These are phyloP conservation scores for Salisapilia sapeloensis DNA, from an alignment of 352 stramenopile genomes.

Conservation along the genomic window DNA sequence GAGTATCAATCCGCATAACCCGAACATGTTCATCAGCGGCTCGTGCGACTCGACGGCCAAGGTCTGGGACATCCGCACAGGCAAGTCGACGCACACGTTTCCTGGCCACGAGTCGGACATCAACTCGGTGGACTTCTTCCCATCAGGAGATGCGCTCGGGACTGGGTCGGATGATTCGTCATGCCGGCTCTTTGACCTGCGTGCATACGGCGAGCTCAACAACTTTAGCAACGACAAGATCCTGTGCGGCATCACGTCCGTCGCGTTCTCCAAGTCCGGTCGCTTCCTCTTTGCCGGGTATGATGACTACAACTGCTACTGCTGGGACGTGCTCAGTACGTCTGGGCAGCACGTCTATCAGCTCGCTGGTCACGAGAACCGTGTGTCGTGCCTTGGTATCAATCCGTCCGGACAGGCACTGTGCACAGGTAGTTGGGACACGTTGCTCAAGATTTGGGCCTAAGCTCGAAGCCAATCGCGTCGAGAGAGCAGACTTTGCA, in stretches of 20 bases:
- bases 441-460: conserved; percentile 94
- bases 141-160: conserved; percentile 87
- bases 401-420: conserved; percentile 90
- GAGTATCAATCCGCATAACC: conserved; percentile 88
- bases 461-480: conserved; percentile 16
- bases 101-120: conserved; percentile 96
- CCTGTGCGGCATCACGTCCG: conserved; percentile 92
- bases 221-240: conserved; percentile 95
- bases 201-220: conserved; percentile 93
- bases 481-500: no score
- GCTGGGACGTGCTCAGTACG: conserved; percentile 92
- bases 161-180: conserved; percentile 95
- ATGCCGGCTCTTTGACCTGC: conserved; percentile 94
- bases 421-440: conserved; percentile 98
- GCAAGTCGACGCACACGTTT: conserved; percentile 94
- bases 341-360: conserved; percentile 83
- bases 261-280: conserved; percentile 91
- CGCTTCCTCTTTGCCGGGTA: conserved; percentile 96
- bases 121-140: conserved; percentile 97
- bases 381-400: conserved; percentile 94
- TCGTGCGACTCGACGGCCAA: conserved; percentile 95
- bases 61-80: conserved; percentile 95
- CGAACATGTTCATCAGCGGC: conserved; percentile 95
- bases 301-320: conserved; percentile 96
- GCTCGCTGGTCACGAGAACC: conserved; percentile 90